Evolutionary conservation across 2,329 filamentous ascomycete genomes (phyloP).

Genomic region (Botryotinia calthae): DNA sequence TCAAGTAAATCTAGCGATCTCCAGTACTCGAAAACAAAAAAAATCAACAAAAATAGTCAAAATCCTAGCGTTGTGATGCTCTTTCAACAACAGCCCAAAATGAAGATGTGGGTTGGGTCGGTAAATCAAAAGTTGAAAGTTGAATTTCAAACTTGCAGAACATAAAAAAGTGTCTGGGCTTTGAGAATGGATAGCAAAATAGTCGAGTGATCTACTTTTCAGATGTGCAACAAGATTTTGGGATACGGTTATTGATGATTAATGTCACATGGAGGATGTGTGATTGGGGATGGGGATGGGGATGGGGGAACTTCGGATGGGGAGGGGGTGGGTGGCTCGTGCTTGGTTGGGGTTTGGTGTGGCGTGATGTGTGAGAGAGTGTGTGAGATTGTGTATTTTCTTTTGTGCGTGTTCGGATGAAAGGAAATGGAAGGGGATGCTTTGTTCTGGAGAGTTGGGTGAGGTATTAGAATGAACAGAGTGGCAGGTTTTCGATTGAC

Average conservation of each 20-base stretch:
- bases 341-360: background rate
- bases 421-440: no score
- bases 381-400: background rate
- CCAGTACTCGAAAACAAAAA: accelerated
- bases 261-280: background rate
- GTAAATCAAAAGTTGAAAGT: background rate
- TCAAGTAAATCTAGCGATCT: accelerated
- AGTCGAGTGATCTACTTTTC: background rate
- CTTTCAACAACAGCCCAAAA: accelerated
- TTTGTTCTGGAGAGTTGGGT: background rate
- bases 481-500: background rate
- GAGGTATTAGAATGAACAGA: no score
- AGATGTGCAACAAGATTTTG: background rate
- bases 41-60: accelerated
- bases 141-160: no score
- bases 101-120: background rate
- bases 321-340: background rate
- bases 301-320: no score
- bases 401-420: background rate
- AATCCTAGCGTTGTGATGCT: background rate
- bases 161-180: background rate
- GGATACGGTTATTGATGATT: background rate
- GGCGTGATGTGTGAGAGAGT: no score
- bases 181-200: background rate
- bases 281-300: background rate